phyloP scores from a whole-genome alignment of 352 stramenopile genomes.

The Phytopythium litorale region DNA sequence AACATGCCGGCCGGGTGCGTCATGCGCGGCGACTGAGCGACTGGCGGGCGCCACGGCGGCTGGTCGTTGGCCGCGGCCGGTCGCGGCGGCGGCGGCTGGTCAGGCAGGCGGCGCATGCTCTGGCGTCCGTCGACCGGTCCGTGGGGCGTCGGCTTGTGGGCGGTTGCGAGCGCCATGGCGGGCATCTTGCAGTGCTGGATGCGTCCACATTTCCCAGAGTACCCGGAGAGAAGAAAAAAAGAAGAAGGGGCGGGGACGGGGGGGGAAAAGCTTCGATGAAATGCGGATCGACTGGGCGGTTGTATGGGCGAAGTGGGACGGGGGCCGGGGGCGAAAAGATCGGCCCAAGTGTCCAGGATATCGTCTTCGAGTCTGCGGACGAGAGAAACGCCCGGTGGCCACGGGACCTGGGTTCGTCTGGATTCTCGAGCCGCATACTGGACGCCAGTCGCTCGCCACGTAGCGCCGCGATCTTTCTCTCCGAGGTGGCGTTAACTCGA shows the following conservation, averaged over 20 bases:
- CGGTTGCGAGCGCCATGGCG: no score
- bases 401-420: neutral
- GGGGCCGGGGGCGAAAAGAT: no score
- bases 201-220: neutral
- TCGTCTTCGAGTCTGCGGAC: neutral
- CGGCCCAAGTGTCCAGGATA: slow-evolving; percentile 1
- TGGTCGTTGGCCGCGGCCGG: neutral
- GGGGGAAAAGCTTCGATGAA: slow-evolving; percentile 4
- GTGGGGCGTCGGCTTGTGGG: no score
- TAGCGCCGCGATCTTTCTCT: neutral
- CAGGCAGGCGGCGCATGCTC: neutral
- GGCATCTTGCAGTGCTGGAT: neutral
- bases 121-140: neutral
- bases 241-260: neutral
- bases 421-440: neutral
- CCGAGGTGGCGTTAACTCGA: neutral
- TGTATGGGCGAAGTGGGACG: neutral
- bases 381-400: no score
- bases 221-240: neutral
- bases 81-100: neutral
- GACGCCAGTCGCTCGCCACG: neutral
- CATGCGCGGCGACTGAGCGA: slow-evolving; percentile 5
- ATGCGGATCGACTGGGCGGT: neutral
- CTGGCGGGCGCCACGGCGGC: neutral
- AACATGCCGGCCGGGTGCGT: slow-evolving; percentile 4